A percentile compares a stretch with the other conserved stretches of the same genome.
phyloP scores from a whole-genome alignment of 345 rosid genomes.

The Gossypium longicalyx region DNA sequence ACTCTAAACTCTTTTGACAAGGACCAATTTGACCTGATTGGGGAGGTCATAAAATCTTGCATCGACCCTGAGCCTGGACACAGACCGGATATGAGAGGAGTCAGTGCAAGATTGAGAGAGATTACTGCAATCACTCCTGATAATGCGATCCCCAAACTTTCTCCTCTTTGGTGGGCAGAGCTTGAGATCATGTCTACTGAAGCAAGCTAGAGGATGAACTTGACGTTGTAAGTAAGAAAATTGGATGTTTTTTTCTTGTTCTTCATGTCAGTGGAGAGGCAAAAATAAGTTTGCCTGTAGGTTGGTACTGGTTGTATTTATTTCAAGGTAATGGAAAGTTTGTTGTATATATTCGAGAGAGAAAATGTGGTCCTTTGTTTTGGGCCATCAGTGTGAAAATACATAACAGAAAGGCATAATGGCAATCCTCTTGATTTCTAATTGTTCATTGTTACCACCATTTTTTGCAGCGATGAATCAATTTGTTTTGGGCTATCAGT shows the following conservation, averaged over 20 bases:
- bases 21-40: constrained; percentile 48
- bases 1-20: constrained; percentile 49
- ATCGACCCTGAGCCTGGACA: constrained; percentile 49
- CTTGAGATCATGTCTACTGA: constrained; percentile 72
- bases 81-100: constrained; percentile 58
- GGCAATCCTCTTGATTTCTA: not conserved
- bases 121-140: constrained; percentile 52
- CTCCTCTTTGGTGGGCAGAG: constrained; percentile 99
- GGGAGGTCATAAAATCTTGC: constrained; percentile 58
- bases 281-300: constrained; percentile 12
- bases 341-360: constrained; percentile 27
- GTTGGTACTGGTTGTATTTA: constrained; percentile 3
- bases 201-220: constrained; percentile 25
- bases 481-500: not conserved
- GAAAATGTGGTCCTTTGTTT: not conserved
- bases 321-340: constrained; percentile 11
- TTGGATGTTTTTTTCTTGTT: constrained; percentile 7
- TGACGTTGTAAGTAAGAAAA: constrained; percentile 16
- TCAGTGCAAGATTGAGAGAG: constrained; percentile 49
- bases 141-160: constrained; percentile 62
- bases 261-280: constrained; percentile 1
- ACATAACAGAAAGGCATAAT: not conserved
- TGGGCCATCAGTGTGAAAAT: constrained; percentile 14
- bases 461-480: not conserved
- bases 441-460: not conserved